Evolutionary conservation across 1,284 basidiomycete species (phyloP).

Genomic region (Peniophora sp.): DNA sequence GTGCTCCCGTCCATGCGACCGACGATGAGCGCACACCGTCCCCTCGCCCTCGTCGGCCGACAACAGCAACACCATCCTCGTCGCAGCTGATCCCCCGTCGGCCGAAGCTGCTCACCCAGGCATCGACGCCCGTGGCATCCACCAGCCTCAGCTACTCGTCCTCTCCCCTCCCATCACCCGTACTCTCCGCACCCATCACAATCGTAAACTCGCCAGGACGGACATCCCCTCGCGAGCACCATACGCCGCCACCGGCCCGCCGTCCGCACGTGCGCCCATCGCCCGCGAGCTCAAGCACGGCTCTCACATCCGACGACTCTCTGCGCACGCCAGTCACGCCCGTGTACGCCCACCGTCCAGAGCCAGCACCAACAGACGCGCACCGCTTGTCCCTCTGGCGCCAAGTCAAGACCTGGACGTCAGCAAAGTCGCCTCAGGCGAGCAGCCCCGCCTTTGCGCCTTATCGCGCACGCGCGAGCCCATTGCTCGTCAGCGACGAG

Average conservation of each 20-base stretch:
- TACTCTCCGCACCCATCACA: constrained; percentile 21
- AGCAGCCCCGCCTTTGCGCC: constrained; percentile 5
- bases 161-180: constrained; percentile 19
- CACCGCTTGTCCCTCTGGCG: constrained; percentile 3
- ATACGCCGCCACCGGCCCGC: constrained; percentile 18
- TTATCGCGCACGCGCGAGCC: constrained; percentile 7
- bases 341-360: constrained; percentile 9
- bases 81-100: constrained; percentile 14
- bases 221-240: constrained; percentile 11
- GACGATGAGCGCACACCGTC: constrained; percentile 17
- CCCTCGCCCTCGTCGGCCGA: constrained; percentile 12
- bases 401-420: constrained; percentile 12
- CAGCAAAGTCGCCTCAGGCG: constrained; percentile 8
- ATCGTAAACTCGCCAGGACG: constrained; percentile 20
- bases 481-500: constrained; percentile 7
- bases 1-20: constrained; percentile 18
- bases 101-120: constrained; percentile 31
- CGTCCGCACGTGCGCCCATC: constrained; percentile 16
- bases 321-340: constrained; percentile 20
- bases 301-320: constrained; percentile 20
- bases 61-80: constrained; percentile 12
- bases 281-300: constrained; percentile 18
- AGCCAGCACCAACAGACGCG: constrained; percentile 7
- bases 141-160: constrained; percentile 37
- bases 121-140: constrained; percentile 28